These are phyloP conservation scores for Coniella lustricola DNA, from an alignment of 2,329 filamentous ascomycete species.

Conservation along the genomic window DNA sequence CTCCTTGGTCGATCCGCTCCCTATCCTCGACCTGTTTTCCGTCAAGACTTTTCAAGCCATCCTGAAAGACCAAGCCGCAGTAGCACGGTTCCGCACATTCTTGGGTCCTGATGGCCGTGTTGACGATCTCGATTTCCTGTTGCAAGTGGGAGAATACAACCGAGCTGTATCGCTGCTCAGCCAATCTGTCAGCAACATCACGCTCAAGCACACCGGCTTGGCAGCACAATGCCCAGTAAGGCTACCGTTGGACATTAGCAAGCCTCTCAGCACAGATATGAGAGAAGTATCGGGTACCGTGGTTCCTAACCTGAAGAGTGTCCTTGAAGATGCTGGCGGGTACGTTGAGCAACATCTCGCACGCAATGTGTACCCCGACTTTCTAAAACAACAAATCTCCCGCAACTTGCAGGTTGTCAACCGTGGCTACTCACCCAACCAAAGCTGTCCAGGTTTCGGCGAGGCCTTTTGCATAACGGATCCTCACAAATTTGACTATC, in stretches of 20 bases:
- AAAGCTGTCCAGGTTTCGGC: conserved; percentile 5
- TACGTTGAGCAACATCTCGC: conserved; percentile 4
- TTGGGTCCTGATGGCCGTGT: neutral
- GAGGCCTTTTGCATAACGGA: conserved; percentile 9
- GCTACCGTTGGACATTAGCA: conserved; percentile 2
- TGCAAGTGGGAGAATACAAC: conserved; percentile 4
- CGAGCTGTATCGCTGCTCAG: neutral
- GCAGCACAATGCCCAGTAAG: conserved; percentile 5
- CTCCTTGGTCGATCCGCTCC: neutral
- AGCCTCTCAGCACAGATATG: conserved; percentile 4
- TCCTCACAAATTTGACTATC: neutral
- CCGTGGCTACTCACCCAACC: conserved; percentile 6
- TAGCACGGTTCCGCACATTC: conserved; percentile 7
- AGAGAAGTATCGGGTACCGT: conserved; percentile 1
- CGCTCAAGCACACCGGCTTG: conserved; percentile 5
- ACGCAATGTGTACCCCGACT: conserved; percentile 9
- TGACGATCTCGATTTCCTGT: conserved; percentile 10
- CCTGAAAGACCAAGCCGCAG: neutral
- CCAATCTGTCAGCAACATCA: neutral
- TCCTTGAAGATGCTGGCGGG: conserved; percentile 4
- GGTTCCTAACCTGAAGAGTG: conserved; percentile 1
- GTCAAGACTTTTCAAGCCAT: conserved; percentile 7
- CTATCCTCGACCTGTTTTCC: conserved; percentile 9
- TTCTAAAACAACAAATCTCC: conserved; percentile 10
- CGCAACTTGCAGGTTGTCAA: conserved; percentile 8